Conservation (phyloP, 2,329 filamentous ascomycete species). For the Alternaria triticimaculans region DNA sequence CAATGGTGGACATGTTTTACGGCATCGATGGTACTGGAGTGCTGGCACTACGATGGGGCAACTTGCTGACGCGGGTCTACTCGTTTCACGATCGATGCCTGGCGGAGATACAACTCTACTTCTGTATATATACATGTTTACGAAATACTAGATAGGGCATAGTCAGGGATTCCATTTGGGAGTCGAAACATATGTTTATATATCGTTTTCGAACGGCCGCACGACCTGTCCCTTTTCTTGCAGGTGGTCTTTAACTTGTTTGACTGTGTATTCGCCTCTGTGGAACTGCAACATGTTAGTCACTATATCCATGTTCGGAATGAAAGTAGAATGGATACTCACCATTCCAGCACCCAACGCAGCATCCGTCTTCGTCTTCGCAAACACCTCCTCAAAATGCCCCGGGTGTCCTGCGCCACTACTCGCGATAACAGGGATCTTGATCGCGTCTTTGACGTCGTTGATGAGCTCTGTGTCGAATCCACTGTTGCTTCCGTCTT, state of each 20-base stretch:
- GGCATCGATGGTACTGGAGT: no score
- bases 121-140: conserved; percentile 3
- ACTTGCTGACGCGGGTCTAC: background rate
- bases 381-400: conserved; percentile 92
- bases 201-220: conserved; percentile 70
- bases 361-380: conserved; percentile 84
- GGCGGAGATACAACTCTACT: background rate
- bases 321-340: conserved; percentile 37
- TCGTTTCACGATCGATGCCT: background rate
- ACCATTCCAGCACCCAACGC: conserved; percentile 93
- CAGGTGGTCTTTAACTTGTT: conserved; percentile 88
- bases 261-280: conserved; percentile 90
- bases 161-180: no score
- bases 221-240: conserved; percentile 74
- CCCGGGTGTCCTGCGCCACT: conserved; percentile 87
- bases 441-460: conserved; percentile 85
- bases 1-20: no score
- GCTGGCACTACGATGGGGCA: no score
- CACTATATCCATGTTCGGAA: background rate
- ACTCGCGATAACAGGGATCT: conserved; percentile 93
- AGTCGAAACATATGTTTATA: conserved; percentile 11
- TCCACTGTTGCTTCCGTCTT: conserved; percentile 90
- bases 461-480: conserved; percentile 92
- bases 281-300: conserved; percentile 70
- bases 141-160: background rate